Base-by-base conservation (phyloP, 805 yeast genomes). In the Lipomyces yamanashiensis region DNA sequence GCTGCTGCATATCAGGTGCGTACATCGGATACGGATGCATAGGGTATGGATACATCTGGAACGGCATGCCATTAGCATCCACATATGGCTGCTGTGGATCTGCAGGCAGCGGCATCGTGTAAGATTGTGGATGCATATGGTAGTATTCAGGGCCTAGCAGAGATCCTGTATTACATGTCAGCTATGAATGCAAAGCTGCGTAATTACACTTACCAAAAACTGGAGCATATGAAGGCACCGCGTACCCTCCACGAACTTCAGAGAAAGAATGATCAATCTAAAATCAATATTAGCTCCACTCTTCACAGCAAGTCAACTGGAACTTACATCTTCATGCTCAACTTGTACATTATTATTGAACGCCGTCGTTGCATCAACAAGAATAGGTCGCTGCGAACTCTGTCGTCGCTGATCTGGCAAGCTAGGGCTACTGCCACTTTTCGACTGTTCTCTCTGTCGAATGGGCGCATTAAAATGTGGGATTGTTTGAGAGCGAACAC, bases 11-110 rank as follows among this genome's bases (percentile, higher is more conserved):
- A 3, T 43, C 47, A 8, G 47, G 7, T 43, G 47, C 7, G 19
- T 43, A 43, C 47, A 43, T 43, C 7, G 54, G 45, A 39, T n/a
- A 12, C 23, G 28, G 45, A 36, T 37, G 55, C 34, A 34, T 15
- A n/a, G 44, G 55, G 21, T 37, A 52, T 6, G 55, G 55, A 19
- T 37, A 52, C n/a, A 52, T 15, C 41, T 52, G 55, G 23, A n/a
- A 52, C 34, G 55, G 55, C 34, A 52, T 52, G 10, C 44, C 45
- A 52, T 40, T 40, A 15, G n/a, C 40, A 9, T 52, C 55, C 19
- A 50, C n/a, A 34, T 50, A 50, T 28, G 41, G 45, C 37, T 13
- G 54, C 28, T 34, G 54, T 7, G 33, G 43, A 6, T 50, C 40
- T 5, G 44, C n/a, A 2, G 37, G 55, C 45, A 2, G 34, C 28